Conservation (phyloP, 2,329 filamentous ascomycete genomes). For the Emergomyces orientalis region DNA sequence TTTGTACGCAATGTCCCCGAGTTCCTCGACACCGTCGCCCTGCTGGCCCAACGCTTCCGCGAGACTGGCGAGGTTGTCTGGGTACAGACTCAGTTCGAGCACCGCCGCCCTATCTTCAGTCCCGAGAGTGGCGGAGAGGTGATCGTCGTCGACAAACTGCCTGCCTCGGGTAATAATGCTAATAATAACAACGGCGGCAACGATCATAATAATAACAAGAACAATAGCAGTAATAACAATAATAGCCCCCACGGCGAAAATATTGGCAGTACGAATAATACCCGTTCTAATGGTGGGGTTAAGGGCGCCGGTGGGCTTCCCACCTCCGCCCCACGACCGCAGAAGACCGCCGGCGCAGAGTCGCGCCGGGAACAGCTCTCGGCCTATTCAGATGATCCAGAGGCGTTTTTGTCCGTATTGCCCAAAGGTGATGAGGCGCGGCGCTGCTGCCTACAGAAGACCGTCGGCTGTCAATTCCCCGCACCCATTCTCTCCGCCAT, state of each 20-base stretch:
- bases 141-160: slow-evolving; percentile 29
- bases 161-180: slow-evolving; percentile 18
- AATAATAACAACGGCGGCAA: slow-evolving; percentile 11
- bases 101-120: slow-evolving; percentile 49
- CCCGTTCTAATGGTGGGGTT: not conserved
- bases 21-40: slow-evolving; percentile 57
- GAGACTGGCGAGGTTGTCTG: slow-evolving; percentile 67
- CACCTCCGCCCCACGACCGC: slow-evolving; percentile 5
- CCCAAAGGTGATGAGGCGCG: slow-evolving; percentile 17
- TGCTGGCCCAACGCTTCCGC: slow-evolving; percentile 64
- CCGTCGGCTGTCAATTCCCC: slow-evolving; percentile 42
- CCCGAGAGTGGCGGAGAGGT: slow-evolving; percentile 40
- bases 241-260: not conserved
- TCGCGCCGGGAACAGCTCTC: not conserved
- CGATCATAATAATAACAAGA: not conserved
- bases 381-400: slow-evolving; percentile 27
- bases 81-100: slow-evolving; percentile 67
- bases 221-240: not conserved
- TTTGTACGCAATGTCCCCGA: slow-evolving; percentile 54
- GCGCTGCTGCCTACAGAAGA: slow-evolving; percentile 33
- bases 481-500: slow-evolving; percentile 43
- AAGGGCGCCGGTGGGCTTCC: not conserved
- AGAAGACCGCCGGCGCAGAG: not conserved
- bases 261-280: not conserved
- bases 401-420: slow-evolving; percentile 34